A percentile compares a stretch with the other conserved stretches of the same genome.
phyloP scores from a whole-genome alignment of 768 basidiomycete species.

The Calvatia gigantea region DNA sequence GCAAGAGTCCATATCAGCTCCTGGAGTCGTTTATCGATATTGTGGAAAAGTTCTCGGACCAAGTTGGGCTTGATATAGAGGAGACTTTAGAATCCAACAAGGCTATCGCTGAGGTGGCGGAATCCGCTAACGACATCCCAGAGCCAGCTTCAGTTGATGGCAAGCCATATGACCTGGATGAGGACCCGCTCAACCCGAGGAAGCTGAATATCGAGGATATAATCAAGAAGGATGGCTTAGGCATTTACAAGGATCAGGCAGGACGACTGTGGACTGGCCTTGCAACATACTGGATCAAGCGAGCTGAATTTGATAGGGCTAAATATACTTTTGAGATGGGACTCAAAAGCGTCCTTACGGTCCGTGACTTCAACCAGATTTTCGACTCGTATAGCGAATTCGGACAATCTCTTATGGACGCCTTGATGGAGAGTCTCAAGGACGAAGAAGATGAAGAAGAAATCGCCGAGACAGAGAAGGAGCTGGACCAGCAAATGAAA shows the following conservation, averaged over 20 bases:
- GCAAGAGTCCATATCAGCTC: constrained; percentile 93
- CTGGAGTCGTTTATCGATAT: constrained; percentile 91
- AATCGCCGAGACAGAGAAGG: constrained; percentile 71
- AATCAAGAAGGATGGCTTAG: constrained; percentile 80
- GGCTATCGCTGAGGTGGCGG: constrained; percentile 44
- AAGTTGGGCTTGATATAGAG: constrained; percentile 85
- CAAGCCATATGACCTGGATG: constrained; percentile 71
- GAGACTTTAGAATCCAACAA: constrained; percentile 62
- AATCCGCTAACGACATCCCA: constrained; percentile 35
- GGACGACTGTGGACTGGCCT: constrained; percentile 95
- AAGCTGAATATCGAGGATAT: constrained; percentile 87
- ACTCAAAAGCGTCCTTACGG: constrained; percentile 79
- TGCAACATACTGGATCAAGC: constrained; percentile 98
- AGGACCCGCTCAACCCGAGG: constrained; percentile 66
- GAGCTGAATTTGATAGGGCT: constrained; percentile 90
- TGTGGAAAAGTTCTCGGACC: constrained; percentile 86
- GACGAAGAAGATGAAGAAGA: constrained; percentile 86
- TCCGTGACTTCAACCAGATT: constrained; percentile 96
- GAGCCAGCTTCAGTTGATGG: constrained; percentile 42
- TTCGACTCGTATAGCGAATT: constrained; percentile 97
- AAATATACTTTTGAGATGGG: constrained; percentile 87
- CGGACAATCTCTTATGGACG: constrained; percentile 83
- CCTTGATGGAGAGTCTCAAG: constrained; percentile 83
- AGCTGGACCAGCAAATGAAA: constrained; percentile 86
- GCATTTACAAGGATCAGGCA: constrained; percentile 93